phyloP scores from a whole-genome alignment of 495 filamentous ascomycete genomes.

The Eremomyces bilateralis region DNA sequence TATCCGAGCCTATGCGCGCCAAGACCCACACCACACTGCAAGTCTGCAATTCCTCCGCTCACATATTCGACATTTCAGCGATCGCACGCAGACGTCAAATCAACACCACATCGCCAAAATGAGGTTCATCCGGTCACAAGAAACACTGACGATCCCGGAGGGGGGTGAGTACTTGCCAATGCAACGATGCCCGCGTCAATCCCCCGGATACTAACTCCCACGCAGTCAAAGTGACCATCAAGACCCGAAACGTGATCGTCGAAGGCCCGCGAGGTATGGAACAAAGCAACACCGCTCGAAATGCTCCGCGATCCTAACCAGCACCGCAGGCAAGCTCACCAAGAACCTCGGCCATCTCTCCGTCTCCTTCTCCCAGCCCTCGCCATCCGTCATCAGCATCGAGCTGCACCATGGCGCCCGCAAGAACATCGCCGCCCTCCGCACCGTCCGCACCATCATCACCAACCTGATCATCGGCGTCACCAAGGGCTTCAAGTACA shows the following conservation, averaged over 20 bases:
- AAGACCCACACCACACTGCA: neutral
- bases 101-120: constrained; percentile 8
- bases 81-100: too few relatives aligned
- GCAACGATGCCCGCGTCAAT: constrained; percentile 2
- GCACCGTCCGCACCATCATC: constrained; percentile 91
- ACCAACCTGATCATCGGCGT: constrained; percentile 96
- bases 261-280: constrained; percentile 70
- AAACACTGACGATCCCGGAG: constrained; percentile 82
- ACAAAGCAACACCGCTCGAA: too few relatives aligned
- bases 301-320: too few relatives aligned
- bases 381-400: constrained; percentile 69
- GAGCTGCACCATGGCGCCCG: constrained; percentile 93
- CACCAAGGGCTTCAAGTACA: constrained; percentile 98
- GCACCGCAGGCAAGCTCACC: constrained; percentile 50
- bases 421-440: constrained; percentile 93
- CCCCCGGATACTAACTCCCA: constrained; percentile 14
- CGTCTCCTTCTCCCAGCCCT: constrained; percentile 76
- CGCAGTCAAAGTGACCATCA: constrained; percentile 86
- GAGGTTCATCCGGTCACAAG: constrained; percentile 82
- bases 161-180: constrained; percentile 51
- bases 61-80: too few relatives aligned
- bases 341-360: constrained; percentile 93
- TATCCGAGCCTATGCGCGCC: neutral
- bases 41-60: too few relatives aligned
- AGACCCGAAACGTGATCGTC: constrained; percentile 83